phyloP scores from a whole-genome alignment of 305 asterid genomes.

The Nicotiana rustica region DNA sequence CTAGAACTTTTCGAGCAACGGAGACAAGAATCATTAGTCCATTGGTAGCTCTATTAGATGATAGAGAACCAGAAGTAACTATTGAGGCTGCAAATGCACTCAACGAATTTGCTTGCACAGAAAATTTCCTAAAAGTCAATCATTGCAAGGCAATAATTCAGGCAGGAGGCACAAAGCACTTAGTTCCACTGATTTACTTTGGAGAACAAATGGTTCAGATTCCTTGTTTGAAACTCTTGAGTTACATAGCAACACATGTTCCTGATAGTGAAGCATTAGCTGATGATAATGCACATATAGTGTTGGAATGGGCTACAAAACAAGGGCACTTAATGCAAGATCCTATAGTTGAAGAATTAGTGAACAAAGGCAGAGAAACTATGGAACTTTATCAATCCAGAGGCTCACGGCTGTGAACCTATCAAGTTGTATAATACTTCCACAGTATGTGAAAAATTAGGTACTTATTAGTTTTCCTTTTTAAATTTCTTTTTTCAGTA shows the following conservation, averaged over 20 bases:
- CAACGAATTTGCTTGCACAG: conserved; percentile 44
- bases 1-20: conserved; percentile 45
- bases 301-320: conserved; percentile 44
- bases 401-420: conserved; percentile 36
- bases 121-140: conserved; percentile 35
- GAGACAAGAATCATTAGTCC: conserved; percentile 46
- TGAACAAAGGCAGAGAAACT: conserved; percentile 37
- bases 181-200: conserved; percentile 44
- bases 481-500: background rate
- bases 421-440: background rate
- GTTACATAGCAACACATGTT: conserved; percentile 40
- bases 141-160: conserved; percentile 45
- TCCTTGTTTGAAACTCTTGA: conserved; percentile 41
- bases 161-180: conserved; percentile 47
- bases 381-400: conserved; percentile 47
- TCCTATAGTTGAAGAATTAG: conserved; percentile 30
- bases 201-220: conserved; percentile 45
- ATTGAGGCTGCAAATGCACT: conserved; percentile 46
- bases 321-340: conserved; percentile 39
- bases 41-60: conserved; percentile 42
- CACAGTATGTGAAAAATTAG: background rate
- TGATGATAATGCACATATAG: conserved; percentile 34
- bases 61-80: conserved; percentile 43
- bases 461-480: background rate
- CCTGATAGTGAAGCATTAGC: conserved; percentile 43